Percentiles rank a stretch among this genome's conserved stretches.
These are phyloP conservation scores for Schizothecium vesticola DNA, from an alignment of 495 filamentous ascomycete genomes.

Conservation along the genomic window DNA sequence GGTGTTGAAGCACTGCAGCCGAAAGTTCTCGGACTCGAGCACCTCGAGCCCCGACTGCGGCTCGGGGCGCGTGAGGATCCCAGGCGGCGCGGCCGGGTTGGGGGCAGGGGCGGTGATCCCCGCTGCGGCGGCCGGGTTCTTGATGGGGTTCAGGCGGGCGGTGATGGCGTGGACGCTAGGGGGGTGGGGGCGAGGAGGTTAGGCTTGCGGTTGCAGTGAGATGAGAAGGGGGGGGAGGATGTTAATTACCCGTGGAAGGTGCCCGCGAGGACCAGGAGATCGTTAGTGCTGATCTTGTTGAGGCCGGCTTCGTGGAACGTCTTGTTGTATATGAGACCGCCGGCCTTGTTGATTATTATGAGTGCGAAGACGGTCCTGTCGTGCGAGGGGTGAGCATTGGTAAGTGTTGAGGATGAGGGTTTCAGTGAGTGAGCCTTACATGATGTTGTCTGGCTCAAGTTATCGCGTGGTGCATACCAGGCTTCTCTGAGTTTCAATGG, in stretches of 20 bases:
- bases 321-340: slow-evolving; percentile 90
- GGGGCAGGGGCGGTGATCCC: slow-evolving; percentile 25
- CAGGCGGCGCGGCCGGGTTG: slow-evolving; percentile 33
- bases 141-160: slow-evolving; percentile 64
- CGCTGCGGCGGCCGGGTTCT: slow-evolving; percentile 29
- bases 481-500: background rate
- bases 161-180: slow-evolving; percentile 84
- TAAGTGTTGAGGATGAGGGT: background rate
- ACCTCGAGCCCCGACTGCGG: slow-evolving; percentile 74
- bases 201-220: slow-evolving; percentile 5
- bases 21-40: slow-evolving; percentile 85
- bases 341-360: slow-evolving; percentile 97
- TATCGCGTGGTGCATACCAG: background rate
- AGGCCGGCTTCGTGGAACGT: slow-evolving; percentile 77
- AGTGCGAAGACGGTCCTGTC: slow-evolving; percentile 85
- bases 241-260: slow-evolving; percentile 85
- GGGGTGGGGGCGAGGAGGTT: background rate
- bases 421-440: background rate
- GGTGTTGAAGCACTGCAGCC: slow-evolving; percentile 91
- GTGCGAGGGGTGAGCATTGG: background rate
- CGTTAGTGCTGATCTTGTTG: slow-evolving; percentile 84
- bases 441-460: background rate
- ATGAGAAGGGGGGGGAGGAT: background rate
- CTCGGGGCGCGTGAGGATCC: slow-evolving; percentile 49
- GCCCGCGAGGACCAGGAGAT: slow-evolving; percentile 93